Base-by-base conservation (phyloP, 495 filamentous ascomycete species). In the Lasiosphaeris hirsuta region DNA sequence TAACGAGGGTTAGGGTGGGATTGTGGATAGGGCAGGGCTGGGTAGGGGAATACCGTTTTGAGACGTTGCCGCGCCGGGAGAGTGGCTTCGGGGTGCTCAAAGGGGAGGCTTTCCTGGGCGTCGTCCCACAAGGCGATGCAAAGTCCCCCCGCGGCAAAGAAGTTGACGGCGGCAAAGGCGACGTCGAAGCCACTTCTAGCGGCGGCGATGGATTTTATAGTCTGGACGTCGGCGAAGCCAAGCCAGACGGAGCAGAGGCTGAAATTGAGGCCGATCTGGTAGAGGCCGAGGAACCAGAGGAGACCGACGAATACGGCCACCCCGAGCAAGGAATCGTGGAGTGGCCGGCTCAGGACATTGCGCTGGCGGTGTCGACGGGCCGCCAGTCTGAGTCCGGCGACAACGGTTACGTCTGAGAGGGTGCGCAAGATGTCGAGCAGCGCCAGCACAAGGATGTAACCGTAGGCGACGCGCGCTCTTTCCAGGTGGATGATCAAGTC, bases 171-270 rank as follows among this genome's bases (percentile, higher is more conserved):
- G n/a, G 44, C 9, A 10, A 23, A 47, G 14, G 44, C 18, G 33
- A 47, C 44, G 19, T 47, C 44, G 19, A 47, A 30, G 10, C 44
- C 44, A 30, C 44, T 47, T 8, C 44, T 8, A 7, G 44, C 44
- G n/a, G 7, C 5, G 7, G 44, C 44, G 17, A 47, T 47, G 17
- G 15, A 7, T 10, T 23, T 30, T 11, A 47, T 47, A 1, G 44
- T 34, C 8, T 30, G 18, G 15, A 47, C 15, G 44, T 47, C 44
- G 33, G 44, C 23, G 18, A 47, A 47, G 5, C 44, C 44, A n/a
- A 47, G 44, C 44, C 44, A 47, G 17, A 30, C 44, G 18, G 30
- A 47, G 44, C 44, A 47, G 18, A 47, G 44, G 18, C 18, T 30
- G 3, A 47, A 30, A 18, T 47, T 33, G 5, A 47, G 44, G 15